Evolutionary conservation across 1,284 basidiomycete genomes (phyloP).

Genomic region (Meira nashicola): DNA sequence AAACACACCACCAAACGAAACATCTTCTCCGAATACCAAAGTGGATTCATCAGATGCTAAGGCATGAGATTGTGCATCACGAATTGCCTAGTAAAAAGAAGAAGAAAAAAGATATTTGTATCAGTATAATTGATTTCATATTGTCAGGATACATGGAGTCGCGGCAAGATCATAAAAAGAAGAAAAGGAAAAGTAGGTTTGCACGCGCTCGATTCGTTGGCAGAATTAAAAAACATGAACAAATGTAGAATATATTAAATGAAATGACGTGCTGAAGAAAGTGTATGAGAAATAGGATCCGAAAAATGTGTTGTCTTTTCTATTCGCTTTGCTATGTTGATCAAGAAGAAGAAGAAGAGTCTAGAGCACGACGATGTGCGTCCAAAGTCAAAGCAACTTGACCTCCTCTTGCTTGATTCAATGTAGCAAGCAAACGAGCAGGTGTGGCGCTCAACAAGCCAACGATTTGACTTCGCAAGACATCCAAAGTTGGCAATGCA

Average conservation of each 20-base stretch:
- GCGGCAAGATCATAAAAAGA: background rate
- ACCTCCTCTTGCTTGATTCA: constrained; percentile 39
- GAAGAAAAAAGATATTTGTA: background rate
- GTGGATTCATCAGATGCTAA: constrained; percentile 65
- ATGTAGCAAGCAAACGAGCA: constrained; percentile 37
- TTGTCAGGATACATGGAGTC: background rate
- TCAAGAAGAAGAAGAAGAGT: constrained; percentile 18
- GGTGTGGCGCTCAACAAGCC: constrained; percentile 41
- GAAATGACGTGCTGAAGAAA: background rate
- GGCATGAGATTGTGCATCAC: constrained; percentile 40
- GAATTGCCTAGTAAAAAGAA: constrained; percentile 31
- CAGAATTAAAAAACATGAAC: background rate
- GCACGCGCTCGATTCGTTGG: background rate
- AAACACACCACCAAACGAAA: constrained; percentile 79
- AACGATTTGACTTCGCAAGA: constrained; percentile 44
- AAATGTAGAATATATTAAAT: background rate
- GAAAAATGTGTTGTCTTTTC: too few species aligned
- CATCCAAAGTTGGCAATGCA: constrained; percentile 31
- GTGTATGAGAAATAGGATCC: constrained; percentile 1
- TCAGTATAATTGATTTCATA: background rate
- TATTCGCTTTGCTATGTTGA: too few species aligned
- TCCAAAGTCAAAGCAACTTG: constrained; percentile 41
- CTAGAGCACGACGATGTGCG: constrained; percentile 40
- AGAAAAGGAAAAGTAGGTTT: background rate
- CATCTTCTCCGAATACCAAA: constrained; percentile 71